Evolutionary conservation across 768 basidiomycete genomes (phyloP).

Genomic region (Gloeostereum incarnatum): DNA sequence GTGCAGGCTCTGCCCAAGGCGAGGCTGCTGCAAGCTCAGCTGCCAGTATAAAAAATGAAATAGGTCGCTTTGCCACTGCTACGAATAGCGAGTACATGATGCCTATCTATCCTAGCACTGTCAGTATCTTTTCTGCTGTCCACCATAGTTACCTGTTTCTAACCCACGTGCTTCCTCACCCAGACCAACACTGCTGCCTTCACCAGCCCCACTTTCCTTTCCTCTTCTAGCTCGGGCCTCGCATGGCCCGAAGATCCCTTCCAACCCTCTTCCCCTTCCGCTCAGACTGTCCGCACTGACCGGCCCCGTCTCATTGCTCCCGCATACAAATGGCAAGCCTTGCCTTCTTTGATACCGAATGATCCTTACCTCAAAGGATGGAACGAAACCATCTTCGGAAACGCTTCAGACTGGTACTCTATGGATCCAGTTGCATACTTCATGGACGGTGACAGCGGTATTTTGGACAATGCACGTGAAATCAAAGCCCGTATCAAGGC

Average conservation of each 20-base stretch:
- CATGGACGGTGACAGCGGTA: conserved; percentile 80
- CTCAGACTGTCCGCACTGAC: conserved; percentile 55
- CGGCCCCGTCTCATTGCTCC: conserved; percentile 92
- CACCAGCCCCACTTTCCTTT: conserved; percentile 60
- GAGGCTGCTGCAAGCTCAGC: conserved; percentile 45
- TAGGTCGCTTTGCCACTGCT: conserved; percentile 64
- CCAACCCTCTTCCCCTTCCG: conserved; percentile 49
- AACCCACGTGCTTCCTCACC: conserved; percentile 6
- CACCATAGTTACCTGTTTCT: no score
- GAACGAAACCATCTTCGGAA: conserved; percentile 86
- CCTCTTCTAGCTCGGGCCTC: conserved; percentile 37
- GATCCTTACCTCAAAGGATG: conserved; percentile 84
- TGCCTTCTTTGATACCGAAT: conserved; percentile 63
- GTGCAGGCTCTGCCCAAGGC: conserved; percentile 12
- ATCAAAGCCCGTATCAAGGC: conserved; percentile 91
- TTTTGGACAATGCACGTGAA: conserved; percentile 86
- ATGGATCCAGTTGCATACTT: conserved; percentile 60
- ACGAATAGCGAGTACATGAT: conserved; percentile 75
- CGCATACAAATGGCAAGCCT: conserved; percentile 83
- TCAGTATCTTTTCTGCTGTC: conserved; percentile 30
- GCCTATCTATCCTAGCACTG: conserved; percentile 87
- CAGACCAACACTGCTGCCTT: conserved; percentile 73
- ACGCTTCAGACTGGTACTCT: conserved; percentile 65
- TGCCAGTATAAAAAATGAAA: conserved; percentile 43
- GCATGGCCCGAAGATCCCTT: conserved; percentile 80